phyloP scores from a whole-genome alignment of 2,329 filamentous ascomycete species.

The Thelonectria blattea region DNA sequence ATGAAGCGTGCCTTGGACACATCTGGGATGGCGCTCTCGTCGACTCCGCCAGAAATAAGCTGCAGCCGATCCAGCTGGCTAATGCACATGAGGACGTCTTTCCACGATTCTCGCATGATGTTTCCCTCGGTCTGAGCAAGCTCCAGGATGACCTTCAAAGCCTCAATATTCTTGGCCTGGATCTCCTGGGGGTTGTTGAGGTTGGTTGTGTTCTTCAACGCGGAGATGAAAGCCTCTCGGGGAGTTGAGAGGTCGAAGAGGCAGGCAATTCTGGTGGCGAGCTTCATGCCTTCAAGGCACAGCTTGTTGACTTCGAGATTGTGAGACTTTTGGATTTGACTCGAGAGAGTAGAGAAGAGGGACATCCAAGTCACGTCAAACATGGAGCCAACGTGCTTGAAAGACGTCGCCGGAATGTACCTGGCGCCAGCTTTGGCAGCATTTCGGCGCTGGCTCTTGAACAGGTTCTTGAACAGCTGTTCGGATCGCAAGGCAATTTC shows the following conservation, averaged over 20 bases:
- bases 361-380: constrained; percentile 99
- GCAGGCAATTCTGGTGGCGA: constrained; percentile 92
- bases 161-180: constrained; percentile 94
- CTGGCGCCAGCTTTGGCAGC: constrained; percentile 70
- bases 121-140: constrained; percentile 94
- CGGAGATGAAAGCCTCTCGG: constrained; percentile 91
- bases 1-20: constrained; percentile 83
- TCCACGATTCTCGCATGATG: constrained; percentile 86
- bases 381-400: constrained; percentile 96
- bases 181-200: constrained; percentile 96
- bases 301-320: constrained; percentile 91
- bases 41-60: constrained; percentile 91
- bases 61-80: constrained; percentile 96
- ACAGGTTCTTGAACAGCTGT: constrained; percentile 91
- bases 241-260: constrained; percentile 93
- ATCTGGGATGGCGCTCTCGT: constrained; percentile 90
- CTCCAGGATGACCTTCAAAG: constrained; percentile 88
- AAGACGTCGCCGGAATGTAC: constrained; percentile 93
- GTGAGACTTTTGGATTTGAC: constrained; percentile 90
- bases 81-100: constrained; percentile 92
- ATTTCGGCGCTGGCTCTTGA: constrained; percentile 86
- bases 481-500: constrained; percentile 78
- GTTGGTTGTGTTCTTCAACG: constrained; percentile 91
- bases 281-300: constrained; percentile 93
- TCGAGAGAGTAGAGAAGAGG: constrained; percentile 92